A percentile compares a stretch with the other conserved stretches of the same genome.
Evolutionary conservation across 805 yeast species (phyloP).

Genomic region (Lachancea sp.): DNA sequence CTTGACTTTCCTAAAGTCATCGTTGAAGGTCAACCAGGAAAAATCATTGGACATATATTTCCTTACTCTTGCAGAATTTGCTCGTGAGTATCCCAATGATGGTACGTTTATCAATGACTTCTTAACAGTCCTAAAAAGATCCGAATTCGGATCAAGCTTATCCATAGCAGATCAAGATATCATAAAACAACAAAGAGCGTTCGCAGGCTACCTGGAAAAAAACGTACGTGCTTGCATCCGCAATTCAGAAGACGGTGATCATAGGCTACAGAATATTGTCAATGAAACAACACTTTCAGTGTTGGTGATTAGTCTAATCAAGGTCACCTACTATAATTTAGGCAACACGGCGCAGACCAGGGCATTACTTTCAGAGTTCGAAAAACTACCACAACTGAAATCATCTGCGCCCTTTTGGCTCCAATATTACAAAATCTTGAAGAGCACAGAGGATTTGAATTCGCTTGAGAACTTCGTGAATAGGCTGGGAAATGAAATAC

Average conservation of each 20-base stretch:
- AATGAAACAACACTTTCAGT: slow-evolving; percentile 39
- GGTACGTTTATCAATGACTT: slow-evolving; percentile 16
- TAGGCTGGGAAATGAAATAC: slow-evolving; percentile 40
- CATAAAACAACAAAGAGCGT: slow-evolving; percentile 19
- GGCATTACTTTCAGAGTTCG: slow-evolving; percentile 26
- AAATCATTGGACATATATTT: slow-evolving; percentile 6
- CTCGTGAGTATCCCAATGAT: slow-evolving; percentile 18
- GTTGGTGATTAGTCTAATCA: slow-evolving; percentile 33
- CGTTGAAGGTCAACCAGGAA: slow-evolving; percentile 10
- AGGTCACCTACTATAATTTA: slow-evolving; percentile 25
- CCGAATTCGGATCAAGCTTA: slow-evolving; percentile 17
- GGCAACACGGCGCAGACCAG: slow-evolving; percentile 31
- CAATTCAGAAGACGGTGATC: slow-evolving; percentile 15
- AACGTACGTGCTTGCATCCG: slow-evolving; percentile 20
- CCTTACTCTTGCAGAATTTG: slow-evolving; percentile 11
- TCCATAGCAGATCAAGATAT: slow-evolving; percentile 19
- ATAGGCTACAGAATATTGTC: slow-evolving; percentile 30
- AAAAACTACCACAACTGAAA: slow-evolving; percentile 28
- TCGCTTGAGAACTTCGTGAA: slow-evolving; percentile 42
- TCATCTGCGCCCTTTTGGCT: slow-evolving; percentile 50
- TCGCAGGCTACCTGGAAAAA: slow-evolving; percentile 21
- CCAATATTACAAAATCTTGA: slow-evolving; percentile 49
- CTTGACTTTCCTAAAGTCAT: slow-evolving; percentile 17
- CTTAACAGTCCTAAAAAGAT: slow-evolving; percentile 19
- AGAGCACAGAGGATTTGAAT: slow-evolving; percentile 36